Base-by-base conservation (phyloP, 1,139 yeast species). In the Taphrina wiesneri region DNA sequence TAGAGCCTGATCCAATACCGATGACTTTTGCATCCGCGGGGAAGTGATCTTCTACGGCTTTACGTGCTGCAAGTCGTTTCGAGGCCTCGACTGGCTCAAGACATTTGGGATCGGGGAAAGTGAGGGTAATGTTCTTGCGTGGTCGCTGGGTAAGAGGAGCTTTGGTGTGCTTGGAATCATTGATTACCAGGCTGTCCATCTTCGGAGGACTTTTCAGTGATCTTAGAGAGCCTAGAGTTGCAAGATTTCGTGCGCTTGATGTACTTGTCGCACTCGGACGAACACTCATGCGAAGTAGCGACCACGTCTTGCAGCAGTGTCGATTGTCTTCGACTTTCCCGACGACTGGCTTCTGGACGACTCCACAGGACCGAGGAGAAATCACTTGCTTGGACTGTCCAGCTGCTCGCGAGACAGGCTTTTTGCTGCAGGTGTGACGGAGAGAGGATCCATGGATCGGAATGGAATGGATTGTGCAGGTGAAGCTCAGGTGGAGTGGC, bases 1-100 rank as follows among this genome's bases (percentile, higher is more conserved):
- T 95, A 21, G 96, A 87, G 0, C 99, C 99, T 19, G 97, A 90
- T 7, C 99, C 99, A 70, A 95, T 86, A 46, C 99, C 99, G 26
- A 95, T 83, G 17, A 89, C 88, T 73, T 83, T 85, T 70, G 93
- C 91, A 63, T 80, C 72, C 32, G 81, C 76, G 32, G 91, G 89
- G 75, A 91, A 82, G 76, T 92, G 89, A 69, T 89, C 92, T 76
- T 92, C 97, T 45, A 95, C 96, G 0, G 99, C 99, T 69, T 82
- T 81, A 79, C 86, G 90, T 15, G 98, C 98, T 30, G 98, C 97
- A 1, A 85, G 80, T 75, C 88, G 85, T 76, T 93, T 93, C 56
- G 93, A 90, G 70, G 81, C 75, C 77, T 87, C 92, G 49, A 77
- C 73, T 25, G 75, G 72, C 49, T 66, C 57, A 4, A 62, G 47